These are phyloP conservation scores for Guadua angustifolia DNA, from an alignment of 176 grass and related monocot species.

Conservation along the genomic window DNA sequence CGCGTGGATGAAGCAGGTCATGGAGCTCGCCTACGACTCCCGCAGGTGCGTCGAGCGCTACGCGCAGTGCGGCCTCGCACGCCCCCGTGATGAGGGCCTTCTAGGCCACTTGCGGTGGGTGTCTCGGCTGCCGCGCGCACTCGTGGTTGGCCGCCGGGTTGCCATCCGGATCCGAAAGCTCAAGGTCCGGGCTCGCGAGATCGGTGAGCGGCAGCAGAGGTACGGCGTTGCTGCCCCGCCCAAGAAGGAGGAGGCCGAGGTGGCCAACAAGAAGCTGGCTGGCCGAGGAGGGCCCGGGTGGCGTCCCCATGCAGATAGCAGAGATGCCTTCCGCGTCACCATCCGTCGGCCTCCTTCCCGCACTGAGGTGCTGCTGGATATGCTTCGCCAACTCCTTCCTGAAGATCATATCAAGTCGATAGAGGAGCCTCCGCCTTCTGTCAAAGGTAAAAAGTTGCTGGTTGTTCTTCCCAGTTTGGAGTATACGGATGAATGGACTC, in stretches of 20 bases:
- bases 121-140: no score
- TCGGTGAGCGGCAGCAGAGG: background rate
- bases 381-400: background rate
- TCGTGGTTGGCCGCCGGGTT: background rate
- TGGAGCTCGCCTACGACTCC: conserved; percentile 18
- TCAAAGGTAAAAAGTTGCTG: background rate
- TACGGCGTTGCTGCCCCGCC: background rate
- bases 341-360: background rate
- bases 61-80: no score
- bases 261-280: background rate
- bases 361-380: background rate
- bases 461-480: background rate
- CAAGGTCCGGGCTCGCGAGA: background rate
- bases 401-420: no score
- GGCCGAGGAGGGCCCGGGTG: background rate
- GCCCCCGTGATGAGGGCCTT: no score
- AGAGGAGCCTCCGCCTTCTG: no score
- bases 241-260: no score
- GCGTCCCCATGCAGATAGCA: no score
- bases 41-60: background rate
- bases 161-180: background rate
- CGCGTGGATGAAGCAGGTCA: conserved; percentile 1
- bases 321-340: background rate
- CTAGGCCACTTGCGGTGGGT: background rate
- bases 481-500: background rate